Conservation (phyloP, 345 rosid species). For the Populus deltoides region DNA sequence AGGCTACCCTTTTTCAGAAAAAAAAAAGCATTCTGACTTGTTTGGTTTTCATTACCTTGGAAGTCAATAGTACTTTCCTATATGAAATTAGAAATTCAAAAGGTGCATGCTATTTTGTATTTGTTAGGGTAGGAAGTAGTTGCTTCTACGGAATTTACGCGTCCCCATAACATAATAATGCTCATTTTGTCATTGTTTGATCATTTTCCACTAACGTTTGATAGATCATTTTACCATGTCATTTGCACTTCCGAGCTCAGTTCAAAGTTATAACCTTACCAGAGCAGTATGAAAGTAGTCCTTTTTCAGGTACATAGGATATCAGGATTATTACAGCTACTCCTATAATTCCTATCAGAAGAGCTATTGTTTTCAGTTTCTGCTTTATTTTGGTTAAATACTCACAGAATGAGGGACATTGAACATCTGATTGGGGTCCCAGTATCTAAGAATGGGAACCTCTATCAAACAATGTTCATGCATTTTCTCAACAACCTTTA, state of each 20-base stretch:
- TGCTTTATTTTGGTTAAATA: background rate
- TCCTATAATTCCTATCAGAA: background rate
- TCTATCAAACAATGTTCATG: background rate
- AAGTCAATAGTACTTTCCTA: background rate
- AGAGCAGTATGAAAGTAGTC: background rate
- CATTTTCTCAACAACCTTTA: conserved; percentile 3
- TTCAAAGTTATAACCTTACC: background rate
- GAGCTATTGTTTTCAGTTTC: background rate
- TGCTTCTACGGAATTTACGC: background rate
- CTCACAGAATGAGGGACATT: background rate
- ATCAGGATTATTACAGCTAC: background rate
- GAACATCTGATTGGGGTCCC: background rate
- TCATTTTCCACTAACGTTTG: background rate
- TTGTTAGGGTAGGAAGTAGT: background rate
- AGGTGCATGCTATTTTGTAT: background rate
- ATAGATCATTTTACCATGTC: background rate
- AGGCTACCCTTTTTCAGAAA: background rate
- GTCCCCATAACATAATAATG: background rate
- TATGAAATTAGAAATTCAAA: background rate
- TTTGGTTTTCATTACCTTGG: background rate
- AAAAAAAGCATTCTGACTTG: conserved; percentile 1
- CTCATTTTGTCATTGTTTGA: background rate
- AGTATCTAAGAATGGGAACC: background rate
- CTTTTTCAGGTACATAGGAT: background rate
- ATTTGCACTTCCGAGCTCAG: background rate